These are phyloP conservation scores for Biscutella laevigata DNA, from an alignment of 441 rosid species.

Conservation along the genomic window DNA sequence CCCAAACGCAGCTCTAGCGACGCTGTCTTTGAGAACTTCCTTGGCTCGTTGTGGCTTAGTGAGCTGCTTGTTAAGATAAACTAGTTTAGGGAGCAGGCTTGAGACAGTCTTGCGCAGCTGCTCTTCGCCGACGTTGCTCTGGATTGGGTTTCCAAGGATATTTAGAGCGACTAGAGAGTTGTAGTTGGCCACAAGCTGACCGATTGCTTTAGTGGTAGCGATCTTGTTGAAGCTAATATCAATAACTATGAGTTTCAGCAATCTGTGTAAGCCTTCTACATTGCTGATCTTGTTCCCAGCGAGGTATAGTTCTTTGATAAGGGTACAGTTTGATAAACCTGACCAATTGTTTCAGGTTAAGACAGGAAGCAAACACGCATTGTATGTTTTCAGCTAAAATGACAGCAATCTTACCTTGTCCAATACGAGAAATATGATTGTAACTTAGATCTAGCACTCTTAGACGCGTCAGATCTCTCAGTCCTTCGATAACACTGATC, in stretches of 20 bases:
- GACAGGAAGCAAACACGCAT: slow-evolving; percentile 8
- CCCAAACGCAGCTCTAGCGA: slow-evolving; percentile 73
- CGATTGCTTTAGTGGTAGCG: slow-evolving; percentile 69
- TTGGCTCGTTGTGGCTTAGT: slow-evolving; percentile 68
- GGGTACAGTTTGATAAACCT: slow-evolving; percentile 82
- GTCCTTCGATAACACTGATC: slow-evolving; percentile 73
- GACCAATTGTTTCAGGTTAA: slow-evolving; percentile 6
- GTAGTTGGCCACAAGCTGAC: slow-evolving; percentile 90
- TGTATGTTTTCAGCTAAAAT: not conserved
- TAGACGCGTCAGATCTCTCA: slow-evolving; percentile 69
- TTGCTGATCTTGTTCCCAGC: slow-evolving; percentile 89
- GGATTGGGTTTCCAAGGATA: slow-evolving; percentile 78
- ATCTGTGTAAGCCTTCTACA: slow-evolving; percentile 82
- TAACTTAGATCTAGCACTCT: slow-evolving; percentile 81
- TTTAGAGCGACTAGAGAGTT: slow-evolving; percentile 72
- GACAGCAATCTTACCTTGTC: slow-evolving; percentile 50
- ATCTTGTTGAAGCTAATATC: slow-evolving; percentile 95
- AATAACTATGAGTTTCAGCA: slow-evolving; percentile 67
- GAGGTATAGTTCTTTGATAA: slow-evolving; percentile 80
- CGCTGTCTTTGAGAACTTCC: slow-evolving; percentile 56
- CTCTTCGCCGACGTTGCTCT: slow-evolving; percentile 66
- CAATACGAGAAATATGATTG: slow-evolving; percentile 79
- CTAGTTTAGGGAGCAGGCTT: slow-evolving; percentile 66
- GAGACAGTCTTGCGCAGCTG: slow-evolving; percentile 74
- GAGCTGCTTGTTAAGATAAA: slow-evolving; percentile 77